A percentile compares a stretch with the other conserved stretches of the same genome.
Evolutionary conservation across 805 yeast species (phyloP).

Genomic region (Isabelozyma pseudorhagii): DNA sequence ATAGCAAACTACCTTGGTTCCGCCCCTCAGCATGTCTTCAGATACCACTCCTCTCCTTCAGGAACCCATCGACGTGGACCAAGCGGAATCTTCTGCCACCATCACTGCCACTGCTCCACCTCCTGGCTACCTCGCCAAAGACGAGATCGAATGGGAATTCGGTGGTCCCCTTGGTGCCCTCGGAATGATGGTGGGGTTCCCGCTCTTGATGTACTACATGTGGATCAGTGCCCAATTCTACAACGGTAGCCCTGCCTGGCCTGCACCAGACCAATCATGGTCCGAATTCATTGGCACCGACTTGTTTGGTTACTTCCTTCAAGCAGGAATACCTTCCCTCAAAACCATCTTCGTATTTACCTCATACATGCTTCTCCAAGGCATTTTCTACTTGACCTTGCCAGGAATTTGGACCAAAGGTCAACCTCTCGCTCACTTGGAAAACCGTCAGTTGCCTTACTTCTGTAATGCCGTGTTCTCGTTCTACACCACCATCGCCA

Average conservation of each 20-base stretch:
- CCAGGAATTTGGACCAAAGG: slow-evolving; percentile 97
- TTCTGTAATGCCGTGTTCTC: slow-evolving; percentile 90
- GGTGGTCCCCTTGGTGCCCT: slow-evolving; percentile 90
- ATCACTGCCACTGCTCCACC: slow-evolving; percentile 3
- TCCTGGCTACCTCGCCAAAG: slow-evolving; percentile 33
- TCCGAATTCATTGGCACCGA: slow-evolving; percentile 40
- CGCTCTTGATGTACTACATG: slow-evolving; percentile 92
- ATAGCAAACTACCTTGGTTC: neutral
- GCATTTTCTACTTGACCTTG: slow-evolving; percentile 68
- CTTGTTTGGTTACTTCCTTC: slow-evolving; percentile 43
- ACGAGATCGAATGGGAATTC: slow-evolving; percentile 77
- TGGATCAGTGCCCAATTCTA: slow-evolving; percentile 87
- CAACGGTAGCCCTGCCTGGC: slow-evolving; percentile 69
- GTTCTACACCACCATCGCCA: slow-evolving; percentile 63
- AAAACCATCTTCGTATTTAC: slow-evolving; percentile 71
- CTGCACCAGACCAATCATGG: slow-evolving; percentile 56
- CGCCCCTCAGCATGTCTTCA: neutral
- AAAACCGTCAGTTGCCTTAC: slow-evolving; percentile 81
- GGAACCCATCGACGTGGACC: neutral
- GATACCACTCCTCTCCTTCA: neutral
- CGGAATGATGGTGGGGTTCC: slow-evolving; percentile 92
- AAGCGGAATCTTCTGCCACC: neutral
- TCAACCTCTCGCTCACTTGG: slow-evolving; percentile 81
- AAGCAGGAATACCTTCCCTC: slow-evolving; percentile 56
- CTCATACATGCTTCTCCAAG: slow-evolving; percentile 67